Conservation (phyloP, 805 yeast genomes). For the Zygotorulaspora sp. region DNA sequence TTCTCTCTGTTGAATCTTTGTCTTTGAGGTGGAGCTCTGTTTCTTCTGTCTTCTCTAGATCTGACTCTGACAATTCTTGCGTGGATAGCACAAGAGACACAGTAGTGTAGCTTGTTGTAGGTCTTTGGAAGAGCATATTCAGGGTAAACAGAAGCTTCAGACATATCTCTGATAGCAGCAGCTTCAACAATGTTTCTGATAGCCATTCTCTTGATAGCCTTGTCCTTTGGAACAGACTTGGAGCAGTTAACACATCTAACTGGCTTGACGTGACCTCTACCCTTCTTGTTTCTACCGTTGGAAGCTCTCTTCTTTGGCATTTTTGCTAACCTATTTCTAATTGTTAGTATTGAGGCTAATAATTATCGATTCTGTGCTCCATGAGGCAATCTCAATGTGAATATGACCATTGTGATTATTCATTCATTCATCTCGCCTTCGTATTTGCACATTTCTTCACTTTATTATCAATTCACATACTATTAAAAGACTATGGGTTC, state of each 20-base stretch:
- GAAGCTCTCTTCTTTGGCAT: constrained; percentile 99
- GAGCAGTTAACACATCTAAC: constrained; percentile 99
- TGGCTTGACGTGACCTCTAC: constrained; percentile 99
- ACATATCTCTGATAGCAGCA: constrained; percentile 99
- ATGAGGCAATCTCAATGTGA: not conserved
- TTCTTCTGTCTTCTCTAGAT: constrained; percentile 97
- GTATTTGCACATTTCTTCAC: too few relatives aligned
- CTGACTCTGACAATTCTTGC: constrained; percentile 99
- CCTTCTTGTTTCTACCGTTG: constrained; percentile 99
- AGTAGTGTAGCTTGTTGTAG: constrained; percentile 99
- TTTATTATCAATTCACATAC: too few relatives aligned
- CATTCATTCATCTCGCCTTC: too few relatives aligned
- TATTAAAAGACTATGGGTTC: constrained; percentile 6
- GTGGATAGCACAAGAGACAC: constrained; percentile 99
- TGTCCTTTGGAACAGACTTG: constrained; percentile 99
- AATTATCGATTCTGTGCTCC: not conserved
- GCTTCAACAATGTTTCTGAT: constrained; percentile 99
- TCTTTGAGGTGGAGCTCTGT: constrained; percentile 98
- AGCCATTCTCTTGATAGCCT: constrained; percentile 99
- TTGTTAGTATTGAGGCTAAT: not conserved
- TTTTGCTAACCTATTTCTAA: constrained; percentile 33
- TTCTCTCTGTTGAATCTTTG: constrained; percentile 96
- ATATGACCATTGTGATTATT: too few relatives aligned
- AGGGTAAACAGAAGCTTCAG: constrained; percentile 98
- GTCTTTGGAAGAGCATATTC: constrained; percentile 99